Evolutionary conservation across 805 yeast genomes (phyloP).

Genomic region (Candida glaebosa): DNA sequence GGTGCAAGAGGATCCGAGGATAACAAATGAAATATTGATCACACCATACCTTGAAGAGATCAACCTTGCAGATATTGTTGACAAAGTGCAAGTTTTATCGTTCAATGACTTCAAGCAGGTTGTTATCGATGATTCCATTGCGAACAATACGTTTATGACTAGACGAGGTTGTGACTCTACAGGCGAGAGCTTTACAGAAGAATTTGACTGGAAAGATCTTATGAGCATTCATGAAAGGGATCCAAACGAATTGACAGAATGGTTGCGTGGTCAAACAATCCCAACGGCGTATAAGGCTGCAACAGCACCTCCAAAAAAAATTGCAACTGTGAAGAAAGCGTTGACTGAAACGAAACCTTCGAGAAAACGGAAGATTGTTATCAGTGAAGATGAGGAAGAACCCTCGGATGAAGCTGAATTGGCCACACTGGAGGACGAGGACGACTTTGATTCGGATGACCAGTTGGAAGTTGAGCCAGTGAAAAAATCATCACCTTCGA

Average conservation of each 20-base stretch:
- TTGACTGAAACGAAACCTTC: conserved; percentile 8
- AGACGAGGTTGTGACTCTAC: conserved; percentile 39
- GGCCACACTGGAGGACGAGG: conserved; percentile 8
- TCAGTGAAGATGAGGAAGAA: conserved; percentile 9
- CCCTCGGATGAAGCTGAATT: background rate
- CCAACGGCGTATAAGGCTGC: conserved; percentile 19
- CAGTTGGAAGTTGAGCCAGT: conserved; percentile 6
- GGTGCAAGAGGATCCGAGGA: background rate
- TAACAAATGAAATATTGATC: conserved; percentile 48
- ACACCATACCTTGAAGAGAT: conserved; percentile 50
- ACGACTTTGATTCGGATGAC: conserved; percentile 8
- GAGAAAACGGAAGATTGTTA: conserved; percentile 9
- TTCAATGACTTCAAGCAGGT: conserved; percentile 27
- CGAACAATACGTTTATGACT: conserved; percentile 34
- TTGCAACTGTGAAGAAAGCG: conserved; percentile 5
- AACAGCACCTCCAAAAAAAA: conserved; percentile 5
- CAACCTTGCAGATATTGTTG: conserved; percentile 39
- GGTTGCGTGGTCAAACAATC: conserved; percentile 16
- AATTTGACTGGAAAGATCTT: conserved; percentile 38
- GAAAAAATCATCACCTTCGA: conserved; percentile 8
- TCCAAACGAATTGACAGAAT: conserved; percentile 27
- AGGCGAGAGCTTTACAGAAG: conserved; percentile 29
- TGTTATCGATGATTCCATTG: conserved; percentile 32
- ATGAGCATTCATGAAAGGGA: conserved; percentile 18
- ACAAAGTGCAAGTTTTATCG: conserved; percentile 43